Conservation (phyloP, 768 basidiomycete species). For the Leccinum olivaceopallidum region DNA sequence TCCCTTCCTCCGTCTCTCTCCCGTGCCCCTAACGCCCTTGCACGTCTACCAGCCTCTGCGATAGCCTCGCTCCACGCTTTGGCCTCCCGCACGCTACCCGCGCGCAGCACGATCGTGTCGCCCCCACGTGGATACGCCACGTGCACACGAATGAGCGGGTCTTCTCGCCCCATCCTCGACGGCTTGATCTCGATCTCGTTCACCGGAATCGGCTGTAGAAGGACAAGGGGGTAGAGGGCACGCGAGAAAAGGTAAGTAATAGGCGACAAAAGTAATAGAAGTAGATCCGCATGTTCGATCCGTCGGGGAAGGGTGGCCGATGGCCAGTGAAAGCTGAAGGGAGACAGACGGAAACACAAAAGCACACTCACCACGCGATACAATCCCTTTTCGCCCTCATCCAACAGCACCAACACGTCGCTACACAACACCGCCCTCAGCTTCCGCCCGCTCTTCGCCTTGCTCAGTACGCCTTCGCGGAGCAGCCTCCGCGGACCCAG, state of each 20-base stretch:
- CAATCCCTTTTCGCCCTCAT: slow-evolving; percentile 63
- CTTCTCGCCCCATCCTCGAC: slow-evolving; percentile 55
- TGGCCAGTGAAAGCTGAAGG: not conserved
- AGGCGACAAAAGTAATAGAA: not conserved
- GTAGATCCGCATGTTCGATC: not conserved
- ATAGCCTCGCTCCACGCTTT: slow-evolving; percentile 52
- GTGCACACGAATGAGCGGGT: slow-evolving; percentile 63
- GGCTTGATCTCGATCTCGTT: slow-evolving; percentile 63
- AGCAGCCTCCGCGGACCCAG: slow-evolving; percentile 81
- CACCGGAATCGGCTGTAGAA: slow-evolving; percentile 68
- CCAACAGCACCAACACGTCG: slow-evolving; percentile 86
- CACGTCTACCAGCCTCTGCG: slow-evolving; percentile 15
- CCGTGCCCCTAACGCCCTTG: slow-evolving; percentile 7
- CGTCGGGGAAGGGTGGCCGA: not conserved
- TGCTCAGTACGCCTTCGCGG: slow-evolving; percentile 75
- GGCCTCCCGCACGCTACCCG: slow-evolving; percentile 58
- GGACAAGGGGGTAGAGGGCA: not conserved
- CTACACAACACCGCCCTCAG: slow-evolving; percentile 81
- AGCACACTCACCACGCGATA: slow-evolving; percentile 76
- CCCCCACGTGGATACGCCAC: slow-evolving; percentile 75
- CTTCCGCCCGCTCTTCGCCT: slow-evolving; percentile 82
- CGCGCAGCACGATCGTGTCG: slow-evolving; percentile 62
- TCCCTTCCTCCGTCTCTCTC: not conserved
- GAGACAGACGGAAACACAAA: not conserved
- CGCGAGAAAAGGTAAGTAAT: not conserved